phyloP scores from a whole-genome alignment of 345 rosid species.

The Gossypium thurberi region DNA sequence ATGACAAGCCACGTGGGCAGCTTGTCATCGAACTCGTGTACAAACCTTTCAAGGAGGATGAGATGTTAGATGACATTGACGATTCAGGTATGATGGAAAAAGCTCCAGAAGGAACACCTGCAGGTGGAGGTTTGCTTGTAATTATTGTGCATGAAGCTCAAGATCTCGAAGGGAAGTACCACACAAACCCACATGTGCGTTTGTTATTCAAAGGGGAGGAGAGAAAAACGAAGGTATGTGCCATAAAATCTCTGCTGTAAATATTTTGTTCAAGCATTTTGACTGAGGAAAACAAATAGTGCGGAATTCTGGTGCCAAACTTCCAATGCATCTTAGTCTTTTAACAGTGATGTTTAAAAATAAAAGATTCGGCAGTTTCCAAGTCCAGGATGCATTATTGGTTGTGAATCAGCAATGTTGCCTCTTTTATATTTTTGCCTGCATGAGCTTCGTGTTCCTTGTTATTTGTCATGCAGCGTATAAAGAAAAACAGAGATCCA shows the following conservation, averaged over 20 bases:
- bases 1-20: conserved; percentile 80
- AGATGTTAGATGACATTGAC: conserved; percentile 31
- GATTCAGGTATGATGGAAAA: conserved; percentile 51
- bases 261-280: neutral
- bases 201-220: conserved; percentile 81
- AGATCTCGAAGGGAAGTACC: conserved; percentile 88
- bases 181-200: conserved; percentile 78
- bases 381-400: too few relatives aligned
- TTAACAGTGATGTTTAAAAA: too few relatives aligned
- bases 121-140: conserved; percentile 80
- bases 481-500: conserved; percentile 86
- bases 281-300: neutral
- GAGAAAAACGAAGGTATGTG: conserved; percentile 65
- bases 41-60: conserved; percentile 67
- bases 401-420: neutral
- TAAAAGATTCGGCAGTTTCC: too few relatives aligned
- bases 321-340: neutral
- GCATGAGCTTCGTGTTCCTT: neutral
- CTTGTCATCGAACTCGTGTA: conserved; percentile 53
- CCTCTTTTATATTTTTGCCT: neutral
- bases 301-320: neutral
- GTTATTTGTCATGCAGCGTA: conserved; percentile 30
- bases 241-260: neutral
- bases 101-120: conserved; percentile 89
- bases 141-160: conserved; percentile 88